Base-by-base conservation (phyloP, 2,329 filamentous ascomycete species). In the Ophiostoma sp. region DNA sequence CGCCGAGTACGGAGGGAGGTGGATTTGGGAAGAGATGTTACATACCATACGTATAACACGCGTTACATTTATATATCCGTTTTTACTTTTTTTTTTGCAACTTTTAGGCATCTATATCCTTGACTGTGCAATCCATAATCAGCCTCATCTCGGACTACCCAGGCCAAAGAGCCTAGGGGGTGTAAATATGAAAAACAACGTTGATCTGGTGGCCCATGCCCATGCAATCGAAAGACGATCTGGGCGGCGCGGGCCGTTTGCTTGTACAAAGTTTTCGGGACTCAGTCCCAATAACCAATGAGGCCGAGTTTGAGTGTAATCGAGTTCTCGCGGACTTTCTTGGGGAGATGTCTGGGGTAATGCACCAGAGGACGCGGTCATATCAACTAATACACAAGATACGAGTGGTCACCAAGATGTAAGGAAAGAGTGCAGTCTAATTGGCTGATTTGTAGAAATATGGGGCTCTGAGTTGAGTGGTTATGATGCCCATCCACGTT, bases 191-290 rank as follows among this genome's bases (percentile, higher is more conserved):
- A 4, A 48, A 15, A 48, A 11, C 2, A 12, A 5, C 39, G 5
- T 42, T 12, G 5, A 42, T 2, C 7, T 42, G 42, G 42, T 98
- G 95, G 83, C 93, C 87, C 78, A 98, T 89, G 78, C 96, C 96
- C 42, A 48, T 48, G 42, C 42, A 19, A 82, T 98, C 94, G 78
- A 90, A 90, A 76, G 8, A 93, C 95, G 82, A 98, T 97, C 75
- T 93, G 94, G 76, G 95, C 95, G 77, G 92, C 93, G 77, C 96
- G 93, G 79, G 91, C 92, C 95, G 98, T 98, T 81, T 98, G 96
- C 87, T 91, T 89, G 80, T 91, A 91, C 12, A 88, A 91, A 42
- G 88, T 90, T 90, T 90, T 98, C 98, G 79, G 96, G 98, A 92
- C 50, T 25, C 25, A n/a, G 22, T 55, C 12, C 50, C 96, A 99